Evolutionary conservation across 208 protist species (phyloP).

Genomic region (Tritrichomonas musculus): DNA sequence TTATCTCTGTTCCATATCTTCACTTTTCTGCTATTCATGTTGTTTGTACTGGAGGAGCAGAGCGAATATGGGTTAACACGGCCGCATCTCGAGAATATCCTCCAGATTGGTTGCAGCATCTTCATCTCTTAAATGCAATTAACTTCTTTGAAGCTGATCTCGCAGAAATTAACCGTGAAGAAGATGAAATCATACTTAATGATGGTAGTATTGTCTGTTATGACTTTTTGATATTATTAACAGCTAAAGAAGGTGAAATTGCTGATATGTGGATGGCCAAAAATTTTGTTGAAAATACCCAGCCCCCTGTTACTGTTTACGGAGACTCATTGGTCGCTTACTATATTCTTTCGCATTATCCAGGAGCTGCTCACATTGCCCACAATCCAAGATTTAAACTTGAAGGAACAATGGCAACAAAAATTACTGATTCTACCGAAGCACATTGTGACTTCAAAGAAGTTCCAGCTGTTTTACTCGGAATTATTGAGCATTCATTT

Average conservation of each 20-base stretch:
- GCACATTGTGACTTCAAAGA: constrained; percentile 30
- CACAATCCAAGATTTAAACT: constrained; percentile 25
- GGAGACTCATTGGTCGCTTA: constrained; percentile 1
- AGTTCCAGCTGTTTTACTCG: not conserved
- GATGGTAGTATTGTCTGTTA: not conserved
- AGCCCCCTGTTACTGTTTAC: not conserved
- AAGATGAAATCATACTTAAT: not conserved
- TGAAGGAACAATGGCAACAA: constrained; percentile 19
- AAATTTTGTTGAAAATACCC: not conserved
- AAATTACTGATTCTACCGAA: not conserved
- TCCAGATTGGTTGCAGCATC: constrained; percentile 4
- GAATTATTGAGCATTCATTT: not conserved
- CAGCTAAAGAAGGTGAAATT: not conserved
- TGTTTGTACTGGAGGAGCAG: not conserved
- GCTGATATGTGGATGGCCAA: constrained; percentile 35
- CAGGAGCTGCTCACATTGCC: not conserved
- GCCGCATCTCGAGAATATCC: not conserved
- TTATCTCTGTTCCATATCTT: constrained; percentile 21
- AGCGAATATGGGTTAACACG: constrained; percentile 6
- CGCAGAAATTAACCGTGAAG: not conserved
- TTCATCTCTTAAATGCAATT: not conserved
- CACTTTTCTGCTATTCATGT: not conserved
- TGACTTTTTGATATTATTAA: not conserved
- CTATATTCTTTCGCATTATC: constrained; percentile 1
- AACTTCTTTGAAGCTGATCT: not conserved